Evolutionary conservation across 306 rosid genomes (phyloP).

Genomic region (Corylus heterophylla): DNA sequence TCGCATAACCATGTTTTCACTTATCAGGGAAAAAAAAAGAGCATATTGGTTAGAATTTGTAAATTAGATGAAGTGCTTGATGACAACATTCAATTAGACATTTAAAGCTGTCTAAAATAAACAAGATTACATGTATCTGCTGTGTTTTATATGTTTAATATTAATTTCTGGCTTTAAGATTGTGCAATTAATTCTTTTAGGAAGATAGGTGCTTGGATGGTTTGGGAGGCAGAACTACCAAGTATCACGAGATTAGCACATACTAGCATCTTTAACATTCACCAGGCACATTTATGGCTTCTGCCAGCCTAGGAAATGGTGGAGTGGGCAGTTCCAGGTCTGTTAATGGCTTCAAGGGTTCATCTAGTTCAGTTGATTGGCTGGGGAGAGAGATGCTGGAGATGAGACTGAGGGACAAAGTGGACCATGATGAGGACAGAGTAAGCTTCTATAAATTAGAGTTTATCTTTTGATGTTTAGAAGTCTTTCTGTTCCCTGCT

Average conservation of each 20-base stretch:
- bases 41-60: neutral
- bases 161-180: neutral
- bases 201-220: constrained; percentile 37
- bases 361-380: constrained; percentile 94
- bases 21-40: neutral
- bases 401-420: constrained; percentile 74
- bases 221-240: constrained; percentile 28
- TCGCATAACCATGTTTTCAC: neutral
- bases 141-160: neutral
- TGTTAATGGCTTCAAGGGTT: constrained; percentile 70
- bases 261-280: constrained; percentile 24
- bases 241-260: constrained; percentile 22
- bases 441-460: constrained; percentile 38
- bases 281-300: constrained; percentile 56
- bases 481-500: constrained; percentile 14
- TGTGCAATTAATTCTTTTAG: constrained; percentile 26
- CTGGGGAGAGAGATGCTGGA: constrained; percentile 98
- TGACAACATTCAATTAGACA: neutral
- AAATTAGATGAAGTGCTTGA: neutral
- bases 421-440: constrained; percentile 62
- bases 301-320: constrained; percentile 86
- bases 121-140: neutral
- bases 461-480: neutral
- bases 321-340: constrained; percentile 95
- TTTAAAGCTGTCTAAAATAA: neutral